Evolutionary conservation across 2,329 filamentous ascomycete genomes (phyloP).

Genomic region (Pseudopithomyces maydicus): DNA sequence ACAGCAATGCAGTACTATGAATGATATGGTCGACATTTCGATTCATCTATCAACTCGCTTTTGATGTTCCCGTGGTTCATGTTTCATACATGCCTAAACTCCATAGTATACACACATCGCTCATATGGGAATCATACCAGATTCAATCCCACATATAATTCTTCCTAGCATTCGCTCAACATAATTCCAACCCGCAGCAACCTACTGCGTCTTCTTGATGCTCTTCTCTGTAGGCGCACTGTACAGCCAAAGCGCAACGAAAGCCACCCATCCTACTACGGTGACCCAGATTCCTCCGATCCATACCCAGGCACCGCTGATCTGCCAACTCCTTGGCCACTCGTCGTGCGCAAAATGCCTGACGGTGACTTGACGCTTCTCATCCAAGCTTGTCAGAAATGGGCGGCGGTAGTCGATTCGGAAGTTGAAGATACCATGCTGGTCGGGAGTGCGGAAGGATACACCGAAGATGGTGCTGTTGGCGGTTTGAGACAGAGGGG

Average conservation of each 20-base stretch:
- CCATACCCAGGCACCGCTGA: slow-evolving; percentile 93
- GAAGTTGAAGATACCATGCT: slow-evolving; percentile 99
- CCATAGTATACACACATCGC: slow-evolving; percentile 3
- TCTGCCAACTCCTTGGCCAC: slow-evolving; percentile 88
- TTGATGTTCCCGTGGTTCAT: slow-evolving; percentile 3
- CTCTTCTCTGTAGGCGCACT: slow-evolving; percentile 63
- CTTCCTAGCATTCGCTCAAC: neutral
- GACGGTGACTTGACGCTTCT: slow-evolving; percentile 93
- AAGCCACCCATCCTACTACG: slow-evolving; percentile 80
- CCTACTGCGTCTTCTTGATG: slow-evolving; percentile 56
- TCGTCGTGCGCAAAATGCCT: slow-evolving; percentile 97
- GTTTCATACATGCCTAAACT: slow-evolving; percentile 1
- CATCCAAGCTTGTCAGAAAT: slow-evolving; percentile 85
- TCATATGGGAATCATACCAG: neutral
- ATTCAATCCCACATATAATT: too few species aligned
- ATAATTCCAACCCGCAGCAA: neutral
- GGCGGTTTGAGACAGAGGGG: slow-evolving; percentile 59
- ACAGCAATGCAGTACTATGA: neutral
- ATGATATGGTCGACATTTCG: neutral
- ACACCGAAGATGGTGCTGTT: slow-evolving; percentile 75
- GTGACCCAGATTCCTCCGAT: slow-evolving; percentile 86
- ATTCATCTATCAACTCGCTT: slow-evolving; percentile 2
- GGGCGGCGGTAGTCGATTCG: slow-evolving; percentile 95
- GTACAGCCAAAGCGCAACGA: slow-evolving; percentile 88
- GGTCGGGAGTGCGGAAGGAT: slow-evolving; percentile 85